Conservation (phyloP, 768 basidiomycete genomes). For the Phanerochaete sordida region DNA sequence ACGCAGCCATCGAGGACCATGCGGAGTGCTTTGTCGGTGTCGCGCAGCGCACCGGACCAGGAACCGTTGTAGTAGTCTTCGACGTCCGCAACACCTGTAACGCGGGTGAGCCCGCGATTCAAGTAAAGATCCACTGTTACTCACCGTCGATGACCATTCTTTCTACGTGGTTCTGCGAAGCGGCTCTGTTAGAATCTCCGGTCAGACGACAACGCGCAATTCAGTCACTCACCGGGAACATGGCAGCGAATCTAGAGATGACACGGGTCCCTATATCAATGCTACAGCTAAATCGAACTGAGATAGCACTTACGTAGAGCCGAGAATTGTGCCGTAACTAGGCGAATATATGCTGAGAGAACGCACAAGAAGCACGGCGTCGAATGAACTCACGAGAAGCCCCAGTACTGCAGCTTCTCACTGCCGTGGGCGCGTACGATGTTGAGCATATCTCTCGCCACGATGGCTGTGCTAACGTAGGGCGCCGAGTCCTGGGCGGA, state of each 20-base stretch:
- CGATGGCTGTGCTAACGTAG: constrained; percentile 25
- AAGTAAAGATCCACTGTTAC: neutral
- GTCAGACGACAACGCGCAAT: neutral
- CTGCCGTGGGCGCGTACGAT: constrained; percentile 25
- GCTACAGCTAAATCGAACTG: too few relatives aligned
- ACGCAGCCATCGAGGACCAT: constrained; percentile 18
- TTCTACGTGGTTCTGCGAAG: constrained; percentile 24
- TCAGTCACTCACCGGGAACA: constrained; percentile 24
- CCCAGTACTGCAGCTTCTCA: constrained; percentile 30
- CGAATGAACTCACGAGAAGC: constrained; percentile 20
- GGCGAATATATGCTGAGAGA: too few relatives aligned
- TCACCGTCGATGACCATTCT: constrained; percentile 28
- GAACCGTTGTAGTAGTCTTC: constrained; percentile 19
- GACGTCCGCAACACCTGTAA: constrained; percentile 25
- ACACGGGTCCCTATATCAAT: neutral
- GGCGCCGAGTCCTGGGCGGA: neutral
- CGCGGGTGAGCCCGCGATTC: neutral
- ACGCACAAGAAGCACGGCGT: too few relatives aligned
- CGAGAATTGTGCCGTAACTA: constrained; percentile 20
- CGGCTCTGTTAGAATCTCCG: neutral
- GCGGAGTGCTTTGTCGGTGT: constrained; percentile 14
- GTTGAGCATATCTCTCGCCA: constrained; percentile 29
- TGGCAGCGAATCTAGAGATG: constrained; percentile 24
- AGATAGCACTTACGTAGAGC: constrained; percentile 13
- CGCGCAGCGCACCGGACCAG: constrained; percentile 12